A percentile compares a stretch with the other conserved stretches of the same genome.
These are phyloP conservation scores for Cercospora berteroae DNA, from an alignment of 2,329 filamentous ascomycete species.

Conservation along the genomic window DNA sequence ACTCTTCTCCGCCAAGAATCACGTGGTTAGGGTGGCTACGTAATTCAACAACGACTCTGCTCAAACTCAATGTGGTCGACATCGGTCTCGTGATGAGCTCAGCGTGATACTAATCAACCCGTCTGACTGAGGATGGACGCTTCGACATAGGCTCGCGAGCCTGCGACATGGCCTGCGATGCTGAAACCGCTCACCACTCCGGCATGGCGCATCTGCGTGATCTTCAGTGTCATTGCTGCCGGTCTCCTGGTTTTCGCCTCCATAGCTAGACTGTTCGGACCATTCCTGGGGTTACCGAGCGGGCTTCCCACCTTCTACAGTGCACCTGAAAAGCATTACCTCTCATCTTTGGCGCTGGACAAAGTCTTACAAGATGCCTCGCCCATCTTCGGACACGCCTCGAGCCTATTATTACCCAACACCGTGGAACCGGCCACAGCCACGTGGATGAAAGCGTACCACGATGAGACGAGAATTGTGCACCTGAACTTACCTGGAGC, in stretches of 20 bases:
- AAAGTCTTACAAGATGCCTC: constrained; percentile 45
- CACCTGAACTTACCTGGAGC: constrained; percentile 53
- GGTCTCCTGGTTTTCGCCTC: constrained; percentile 20
- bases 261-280: constrained; percentile 14
- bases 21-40: too few species aligned
- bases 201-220: constrained; percentile 11
- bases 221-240: constrained; percentile 15
- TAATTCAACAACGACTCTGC: neutral
- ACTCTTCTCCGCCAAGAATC: too few species aligned
- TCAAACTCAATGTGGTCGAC: neutral
- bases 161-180: constrained; percentile 1
- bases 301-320: neutral
- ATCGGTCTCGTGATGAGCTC: neutral
- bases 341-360: constrained; percentile 42
- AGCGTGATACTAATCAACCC: neutral
- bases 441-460: constrained; percentile 49
- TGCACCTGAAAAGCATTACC: neutral
- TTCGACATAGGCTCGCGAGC: constrained; percentile 5
- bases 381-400: constrained; percentile 43
- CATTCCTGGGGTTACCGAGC: constrained; percentile 9
- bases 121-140: neutral
- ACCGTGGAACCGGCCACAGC: constrained; percentile 29
- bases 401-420: constrained; percentile 16
- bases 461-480: constrained; percentile 45
- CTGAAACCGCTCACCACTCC: neutral